A percentile compares a stretch with the other conserved stretches of the same genome.
Evolutionary conservation across 2,329 filamentous ascomycete species (phyloP).

Genomic region (Colletotrichum cuscutae): DNA sequence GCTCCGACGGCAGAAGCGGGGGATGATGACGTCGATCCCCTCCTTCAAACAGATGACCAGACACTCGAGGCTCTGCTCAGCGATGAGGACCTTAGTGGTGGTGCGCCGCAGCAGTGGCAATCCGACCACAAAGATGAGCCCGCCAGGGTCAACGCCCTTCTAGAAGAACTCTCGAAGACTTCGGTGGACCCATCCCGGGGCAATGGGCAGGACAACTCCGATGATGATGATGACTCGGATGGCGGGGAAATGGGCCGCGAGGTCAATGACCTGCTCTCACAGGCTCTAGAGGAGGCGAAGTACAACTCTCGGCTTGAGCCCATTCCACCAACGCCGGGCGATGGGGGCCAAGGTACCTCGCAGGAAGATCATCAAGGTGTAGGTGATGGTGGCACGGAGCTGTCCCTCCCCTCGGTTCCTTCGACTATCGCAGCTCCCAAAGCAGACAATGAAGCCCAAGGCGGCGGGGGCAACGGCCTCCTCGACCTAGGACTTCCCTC

Average conservation of each 20-base stretch:
- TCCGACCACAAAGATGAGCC: slow-evolving; percentile 42
- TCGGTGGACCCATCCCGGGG: not conserved
- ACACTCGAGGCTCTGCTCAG: slow-evolving; percentile 63
- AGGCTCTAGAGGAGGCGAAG: slow-evolving; percentile 57
- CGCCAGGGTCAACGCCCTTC: slow-evolving; percentile 45
- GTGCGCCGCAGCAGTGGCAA: slow-evolving; percentile 43
- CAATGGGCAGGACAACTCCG: not conserved
- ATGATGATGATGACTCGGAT: slow-evolving; percentile 59
- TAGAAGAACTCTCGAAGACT: slow-evolving; percentile 47
- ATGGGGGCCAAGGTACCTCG: not conserved
- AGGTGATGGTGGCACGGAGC: slow-evolving; percentile 30
- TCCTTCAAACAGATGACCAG: slow-evolving; percentile 61
- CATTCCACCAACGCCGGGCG: not conserved
- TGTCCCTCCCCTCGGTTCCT: slow-evolving; percentile 53
- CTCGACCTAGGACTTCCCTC: slow-evolving; percentile 54
- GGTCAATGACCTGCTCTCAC: slow-evolving; percentile 56
- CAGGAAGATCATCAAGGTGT: slow-evolving; percentile 30
- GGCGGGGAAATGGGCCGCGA: slow-evolving; percentile 58
- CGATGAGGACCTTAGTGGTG: slow-evolving; percentile 45
- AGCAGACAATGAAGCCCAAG: not conserved
- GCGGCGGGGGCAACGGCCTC: slow-evolving; percentile 27
- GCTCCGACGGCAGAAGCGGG: not conserved
- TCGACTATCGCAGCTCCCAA: slow-evolving; percentile 45
- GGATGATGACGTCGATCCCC: slow-evolving; percentile 48
- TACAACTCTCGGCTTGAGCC: slow-evolving; percentile 39